phyloP scores from a whole-genome alignment of 305 asterid species.

The Fraxinus xanthoxyloides region DNA sequence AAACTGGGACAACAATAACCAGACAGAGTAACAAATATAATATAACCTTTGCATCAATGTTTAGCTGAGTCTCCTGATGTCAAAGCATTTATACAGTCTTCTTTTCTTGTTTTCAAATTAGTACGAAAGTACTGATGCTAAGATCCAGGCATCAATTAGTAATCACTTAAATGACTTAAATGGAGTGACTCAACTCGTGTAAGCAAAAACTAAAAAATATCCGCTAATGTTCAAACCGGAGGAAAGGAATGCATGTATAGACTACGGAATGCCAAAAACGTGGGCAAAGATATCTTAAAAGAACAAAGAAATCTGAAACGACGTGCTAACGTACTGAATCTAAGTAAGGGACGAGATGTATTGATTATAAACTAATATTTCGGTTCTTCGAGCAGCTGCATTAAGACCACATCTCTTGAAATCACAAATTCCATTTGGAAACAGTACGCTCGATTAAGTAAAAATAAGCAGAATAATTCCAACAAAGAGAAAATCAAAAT shows the following conservation, averaged over 20 bases:
- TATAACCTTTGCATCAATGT: not conserved
- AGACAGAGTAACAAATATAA: not conserved
- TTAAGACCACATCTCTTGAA: not conserved
- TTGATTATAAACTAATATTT: not conserved
- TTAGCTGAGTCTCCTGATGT: not conserved
- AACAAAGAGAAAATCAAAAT: not conserved
- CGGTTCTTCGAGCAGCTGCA: not conserved
- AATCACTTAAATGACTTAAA: not conserved
- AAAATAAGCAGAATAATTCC: not conserved
- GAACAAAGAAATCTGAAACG: not conserved
- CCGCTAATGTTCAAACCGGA: not conserved
- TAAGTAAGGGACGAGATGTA: not conserved
- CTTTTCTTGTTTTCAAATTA: not conserved
- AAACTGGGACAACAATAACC: not conserved
- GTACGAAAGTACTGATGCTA: not conserved
- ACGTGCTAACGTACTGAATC: not conserved
- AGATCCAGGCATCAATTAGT: not conserved
- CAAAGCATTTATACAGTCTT: not conserved
- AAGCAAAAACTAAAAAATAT: not conserved
- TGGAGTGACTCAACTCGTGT: not conserved
- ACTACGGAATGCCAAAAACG: not conserved
- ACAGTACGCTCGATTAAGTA: not conserved
- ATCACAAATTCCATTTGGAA: not conserved
- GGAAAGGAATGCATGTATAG: too few relatives aligned
- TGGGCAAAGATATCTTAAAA: not conserved